These are phyloP conservation scores for Ganoderma sp. DNA, from an alignment of 1,284 basidiomycete genomes.

Conservation along the genomic window DNA sequence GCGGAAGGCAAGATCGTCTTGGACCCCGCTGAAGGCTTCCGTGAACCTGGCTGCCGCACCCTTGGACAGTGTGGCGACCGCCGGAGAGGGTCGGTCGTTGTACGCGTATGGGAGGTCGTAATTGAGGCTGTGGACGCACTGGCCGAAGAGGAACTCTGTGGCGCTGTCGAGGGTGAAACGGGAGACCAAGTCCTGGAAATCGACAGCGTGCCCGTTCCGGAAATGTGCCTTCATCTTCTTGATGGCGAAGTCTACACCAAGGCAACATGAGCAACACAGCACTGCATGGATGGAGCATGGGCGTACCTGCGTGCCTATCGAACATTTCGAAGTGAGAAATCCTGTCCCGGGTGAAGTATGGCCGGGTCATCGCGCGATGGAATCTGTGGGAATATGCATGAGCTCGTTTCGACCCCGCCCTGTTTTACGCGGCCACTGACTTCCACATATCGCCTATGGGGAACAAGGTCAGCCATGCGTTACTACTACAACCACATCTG, in stretches of 20 bases:
- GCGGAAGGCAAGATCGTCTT: slow-evolving; percentile 43
- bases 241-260: slow-evolving; percentile 22
- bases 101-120: slow-evolving; percentile 42
- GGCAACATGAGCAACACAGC: not conserved
- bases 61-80: not conserved
- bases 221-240: slow-evolving; percentile 31
- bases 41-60: slow-evolving; percentile 42
- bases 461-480: not conserved
- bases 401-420: not conserved
- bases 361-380: slow-evolving; percentile 41
- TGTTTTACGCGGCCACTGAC: slow-evolving; percentile 8
- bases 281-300: not conserved
- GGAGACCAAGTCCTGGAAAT: slow-evolving; percentile 41
- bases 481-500: not conserved
- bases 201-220: slow-evolving; percentile 22
- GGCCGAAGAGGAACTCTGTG: slow-evolving; percentile 50
- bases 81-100: slow-evolving; percentile 9
- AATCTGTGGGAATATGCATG: slow-evolving; percentile 15
- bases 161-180: slow-evolving; percentile 50
- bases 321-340: slow-evolving; percentile 32
- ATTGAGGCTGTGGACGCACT: slow-evolving; percentile 43
- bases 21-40: slow-evolving; percentile 36
- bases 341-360: slow-evolving; percentile 30
- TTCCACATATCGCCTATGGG: slow-evolving; percentile 40
- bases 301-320: slow-evolving; percentile 27